These are phyloP conservation scores for Apiospora arundinis DNA, from an alignment of 2,329 filamentous ascomycete species.

Conservation along the genomic window DNA sequence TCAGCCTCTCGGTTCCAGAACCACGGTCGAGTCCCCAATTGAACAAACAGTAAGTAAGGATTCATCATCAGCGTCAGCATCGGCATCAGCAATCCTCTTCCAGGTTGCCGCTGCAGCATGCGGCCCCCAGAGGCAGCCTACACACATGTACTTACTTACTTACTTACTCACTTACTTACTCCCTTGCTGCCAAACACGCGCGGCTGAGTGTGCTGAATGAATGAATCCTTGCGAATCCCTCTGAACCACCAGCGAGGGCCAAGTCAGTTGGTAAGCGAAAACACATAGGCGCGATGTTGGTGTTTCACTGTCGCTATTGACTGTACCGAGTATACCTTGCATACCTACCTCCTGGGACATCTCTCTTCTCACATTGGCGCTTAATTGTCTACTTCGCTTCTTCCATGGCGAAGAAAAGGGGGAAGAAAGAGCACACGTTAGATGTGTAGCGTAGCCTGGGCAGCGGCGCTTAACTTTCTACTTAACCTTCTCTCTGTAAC, in stretches of 20 bases:
- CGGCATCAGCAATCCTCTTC: not conserved
- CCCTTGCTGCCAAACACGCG: not conserved
- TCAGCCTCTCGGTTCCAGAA: conserved; percentile 8
- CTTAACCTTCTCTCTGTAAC: not conserved
- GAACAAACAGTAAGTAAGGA: not conserved
- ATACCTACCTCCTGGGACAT: not conserved
- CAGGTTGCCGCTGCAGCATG: not conserved
- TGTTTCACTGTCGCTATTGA: not conserved
- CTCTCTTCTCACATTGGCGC: not conserved
- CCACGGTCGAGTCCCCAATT: not conserved
- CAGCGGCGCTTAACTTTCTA: conserved; percentile 10
- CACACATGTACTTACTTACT: too few relatives aligned
- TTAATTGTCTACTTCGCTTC: not conserved
- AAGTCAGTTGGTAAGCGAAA: not conserved
- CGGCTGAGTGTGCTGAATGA: not conserved
- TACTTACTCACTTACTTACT: not conserved
- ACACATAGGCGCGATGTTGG: conserved; percentile 4
- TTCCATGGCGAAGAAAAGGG: not conserved
- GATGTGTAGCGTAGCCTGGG: not conserved
- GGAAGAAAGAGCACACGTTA: not conserved
- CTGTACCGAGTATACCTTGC: not conserved
- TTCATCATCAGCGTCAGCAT: not conserved
- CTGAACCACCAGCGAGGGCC: not conserved
- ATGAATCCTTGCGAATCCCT: not conserved
- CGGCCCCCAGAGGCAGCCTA: not conserved